Conservation (phyloP, 2,329 filamentous ascomycete genomes). For the Colletotrichum paranaense region DNA sequence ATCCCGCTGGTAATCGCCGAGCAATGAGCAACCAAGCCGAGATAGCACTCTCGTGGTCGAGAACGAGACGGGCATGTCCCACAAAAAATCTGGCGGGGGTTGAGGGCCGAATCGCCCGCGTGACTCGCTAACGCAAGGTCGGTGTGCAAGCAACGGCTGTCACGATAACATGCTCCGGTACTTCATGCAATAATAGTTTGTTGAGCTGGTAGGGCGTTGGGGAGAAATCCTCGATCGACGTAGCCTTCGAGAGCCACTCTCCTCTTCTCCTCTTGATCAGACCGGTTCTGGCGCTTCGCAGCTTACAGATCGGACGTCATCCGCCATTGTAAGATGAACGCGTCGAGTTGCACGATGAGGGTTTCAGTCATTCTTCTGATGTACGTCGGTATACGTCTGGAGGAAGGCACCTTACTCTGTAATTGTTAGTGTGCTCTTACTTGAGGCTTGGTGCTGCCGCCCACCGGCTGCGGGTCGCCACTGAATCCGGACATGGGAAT, state of each 20-base stretch:
- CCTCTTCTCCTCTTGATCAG: not conserved
- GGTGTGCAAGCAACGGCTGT: not conserved
- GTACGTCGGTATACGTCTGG: too few species aligned
- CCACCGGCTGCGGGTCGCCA: not conserved
- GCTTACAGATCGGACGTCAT: too few species aligned
- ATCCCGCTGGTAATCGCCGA: not conserved
- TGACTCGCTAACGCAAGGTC: not conserved
- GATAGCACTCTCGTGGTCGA: not conserved
- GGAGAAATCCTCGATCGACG: not conserved
- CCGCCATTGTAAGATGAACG: not conserved
- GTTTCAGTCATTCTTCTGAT: not conserved
- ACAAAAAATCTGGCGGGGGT: too few species aligned
- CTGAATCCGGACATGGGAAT: too few species aligned
- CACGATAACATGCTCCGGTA: not conserved
- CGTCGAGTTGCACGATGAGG: not conserved
- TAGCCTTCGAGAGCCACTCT: not conserved
- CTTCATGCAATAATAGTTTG: not conserved
- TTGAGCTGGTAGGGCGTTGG: not conserved
- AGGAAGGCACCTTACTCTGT: not conserved
- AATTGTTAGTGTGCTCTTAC: not conserved
- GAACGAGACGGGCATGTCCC: not conserved
- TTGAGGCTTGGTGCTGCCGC: not conserved
- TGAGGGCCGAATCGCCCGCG: not conserved
- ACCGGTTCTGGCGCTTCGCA: too few species aligned
- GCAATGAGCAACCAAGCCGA: not conserved